Conservation (phyloP, 2,329 filamentous ascomycete genomes). For the Cytospora piceae region DNA sequence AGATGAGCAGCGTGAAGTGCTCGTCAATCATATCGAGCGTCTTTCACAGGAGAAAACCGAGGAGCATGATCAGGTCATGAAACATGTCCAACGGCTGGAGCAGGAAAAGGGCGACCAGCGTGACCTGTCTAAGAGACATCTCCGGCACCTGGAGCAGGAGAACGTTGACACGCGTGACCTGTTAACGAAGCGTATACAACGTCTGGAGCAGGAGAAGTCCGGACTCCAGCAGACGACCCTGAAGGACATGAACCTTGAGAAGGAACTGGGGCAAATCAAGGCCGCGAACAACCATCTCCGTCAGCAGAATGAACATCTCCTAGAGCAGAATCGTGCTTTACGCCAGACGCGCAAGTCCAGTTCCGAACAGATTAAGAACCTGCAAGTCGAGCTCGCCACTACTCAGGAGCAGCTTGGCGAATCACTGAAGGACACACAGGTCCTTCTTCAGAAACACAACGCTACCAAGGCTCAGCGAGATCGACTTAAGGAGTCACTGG, state of each 20-base stretch:
- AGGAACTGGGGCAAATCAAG: conserved; percentile 24
- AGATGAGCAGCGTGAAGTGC: conserved; percentile 46
- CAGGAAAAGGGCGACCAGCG: conserved; percentile 2
- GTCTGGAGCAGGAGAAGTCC: conserved; percentile 6
- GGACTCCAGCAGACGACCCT: conserved; percentile 6
- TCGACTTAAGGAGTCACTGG: conserved; percentile 35
- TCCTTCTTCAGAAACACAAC: conserved; percentile 32
- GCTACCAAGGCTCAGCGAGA: conserved; percentile 32
- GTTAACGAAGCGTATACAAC: conserved; percentile 36
- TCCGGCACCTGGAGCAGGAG: conserved; percentile 38
- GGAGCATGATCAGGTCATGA: background rate
- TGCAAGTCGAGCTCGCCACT: conserved; percentile 31
- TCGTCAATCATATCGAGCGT: conserved; percentile 45
- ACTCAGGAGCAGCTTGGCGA: conserved; percentile 37
- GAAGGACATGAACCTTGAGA: conserved; percentile 8
- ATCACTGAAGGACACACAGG: conserved; percentile 34
- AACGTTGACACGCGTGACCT: conserved; percentile 48
- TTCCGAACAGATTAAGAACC: conserved; percentile 22
- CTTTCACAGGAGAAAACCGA: conserved; percentile 46
- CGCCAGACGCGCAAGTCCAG: conserved; percentile 32
- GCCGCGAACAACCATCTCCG: conserved; percentile 40
- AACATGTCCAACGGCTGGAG: background rate
- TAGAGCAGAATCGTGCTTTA: conserved; percentile 37
- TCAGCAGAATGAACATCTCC: conserved; percentile 38
- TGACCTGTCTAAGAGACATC: background rate